These are phyloP conservation scores for Smittium mucronatum DNA, from an alignment of 371 early-diverging fungal species.

Conservation along the genomic window DNA sequence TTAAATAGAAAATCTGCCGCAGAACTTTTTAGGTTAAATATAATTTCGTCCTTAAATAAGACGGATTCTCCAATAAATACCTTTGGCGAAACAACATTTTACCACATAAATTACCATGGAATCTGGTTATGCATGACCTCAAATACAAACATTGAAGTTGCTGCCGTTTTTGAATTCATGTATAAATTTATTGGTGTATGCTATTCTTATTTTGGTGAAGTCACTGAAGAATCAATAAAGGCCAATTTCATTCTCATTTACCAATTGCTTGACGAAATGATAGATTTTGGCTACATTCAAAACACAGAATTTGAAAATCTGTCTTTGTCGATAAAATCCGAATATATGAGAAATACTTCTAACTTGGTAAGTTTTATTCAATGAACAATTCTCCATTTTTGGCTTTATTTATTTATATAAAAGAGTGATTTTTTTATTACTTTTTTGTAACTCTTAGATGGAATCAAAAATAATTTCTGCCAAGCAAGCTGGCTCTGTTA, in stretches of 20 bases:
- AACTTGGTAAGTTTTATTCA: constrained; percentile 31
- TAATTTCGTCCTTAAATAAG: constrained; percentile 79
- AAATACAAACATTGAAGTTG: constrained; percentile 91
- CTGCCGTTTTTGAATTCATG: constrained; percentile 84
- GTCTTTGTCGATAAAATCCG: constrained; percentile 93
- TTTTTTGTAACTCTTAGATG: not conserved
- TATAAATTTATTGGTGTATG: constrained; percentile 86
- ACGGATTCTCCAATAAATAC: constrained; percentile 76
- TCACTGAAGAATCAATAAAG: constrained; percentile 91
- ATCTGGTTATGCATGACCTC: constrained; percentile 77
- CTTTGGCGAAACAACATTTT: constrained; percentile 67
- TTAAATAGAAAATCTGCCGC: constrained; percentile 72
- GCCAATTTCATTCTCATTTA: constrained; percentile 92
- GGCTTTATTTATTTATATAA: not conserved
- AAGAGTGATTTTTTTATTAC: not conserved
- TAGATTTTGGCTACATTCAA: constrained; percentile 98
- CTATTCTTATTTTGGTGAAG: constrained; percentile 89
- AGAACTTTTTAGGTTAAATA: constrained; percentile 92
- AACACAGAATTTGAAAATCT: constrained; percentile 93
- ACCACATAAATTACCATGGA: constrained; percentile 89
- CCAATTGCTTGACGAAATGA: constrained; percentile 95
- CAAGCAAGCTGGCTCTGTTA: constrained; percentile 63
- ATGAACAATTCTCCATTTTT: too few relatives aligned
- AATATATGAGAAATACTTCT: constrained; percentile 75
- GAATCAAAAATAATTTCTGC: constrained; percentile 84